Evolutionary conservation across 2,329 filamentous ascomycete genomes (phyloP).

Genomic region (Metarhizium album): DNA sequence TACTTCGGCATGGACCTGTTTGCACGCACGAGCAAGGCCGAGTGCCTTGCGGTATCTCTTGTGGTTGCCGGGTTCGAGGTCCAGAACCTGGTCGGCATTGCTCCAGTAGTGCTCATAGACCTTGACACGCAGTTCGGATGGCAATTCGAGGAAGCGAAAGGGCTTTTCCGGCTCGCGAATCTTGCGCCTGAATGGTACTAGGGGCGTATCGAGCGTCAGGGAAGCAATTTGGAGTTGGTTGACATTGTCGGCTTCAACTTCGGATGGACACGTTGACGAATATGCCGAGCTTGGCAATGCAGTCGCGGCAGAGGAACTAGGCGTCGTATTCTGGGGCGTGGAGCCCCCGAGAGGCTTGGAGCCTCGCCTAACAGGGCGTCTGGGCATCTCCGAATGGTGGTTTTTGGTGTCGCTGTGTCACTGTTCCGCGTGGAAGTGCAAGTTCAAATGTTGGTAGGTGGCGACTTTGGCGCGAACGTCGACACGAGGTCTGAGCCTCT

Average conservation of each 20-base stretch:
- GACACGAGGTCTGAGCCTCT: too few species aligned
- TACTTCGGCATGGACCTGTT: constrained; percentile 51
- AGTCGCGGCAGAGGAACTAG: constrained; percentile 17
- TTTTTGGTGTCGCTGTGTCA: neutral
- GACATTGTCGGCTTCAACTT: constrained; percentile 28
- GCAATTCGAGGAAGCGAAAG: constrained; percentile 57
- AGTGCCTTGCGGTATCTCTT: constrained; percentile 50
- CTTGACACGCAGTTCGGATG: constrained; percentile 57
- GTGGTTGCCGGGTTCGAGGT: constrained; percentile 57
- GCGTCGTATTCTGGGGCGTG: constrained; percentile 20
- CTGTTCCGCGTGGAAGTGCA: neutral
- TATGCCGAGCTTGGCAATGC: constrained; percentile 27
- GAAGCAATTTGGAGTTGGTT: constrained; percentile 30
- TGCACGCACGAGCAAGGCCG: constrained; percentile 49
- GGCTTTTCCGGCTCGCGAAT: constrained; percentile 26
- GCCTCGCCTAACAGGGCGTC: constrained; percentile 13
- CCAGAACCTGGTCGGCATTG: constrained; percentile 42
- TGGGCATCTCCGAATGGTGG: constrained; percentile 12
- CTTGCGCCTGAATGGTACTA: constrained; percentile 21
- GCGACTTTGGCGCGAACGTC: constrained; percentile 2
- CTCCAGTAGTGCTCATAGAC: constrained; percentile 57
- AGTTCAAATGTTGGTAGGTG: neutral
- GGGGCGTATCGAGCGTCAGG: constrained; percentile 31
- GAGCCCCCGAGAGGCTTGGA: constrained; percentile 10
- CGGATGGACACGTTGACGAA: constrained; percentile 26